phyloP scores from a whole-genome alignment of 345 rosid genomes.

The Lepidium sativum region DNA sequence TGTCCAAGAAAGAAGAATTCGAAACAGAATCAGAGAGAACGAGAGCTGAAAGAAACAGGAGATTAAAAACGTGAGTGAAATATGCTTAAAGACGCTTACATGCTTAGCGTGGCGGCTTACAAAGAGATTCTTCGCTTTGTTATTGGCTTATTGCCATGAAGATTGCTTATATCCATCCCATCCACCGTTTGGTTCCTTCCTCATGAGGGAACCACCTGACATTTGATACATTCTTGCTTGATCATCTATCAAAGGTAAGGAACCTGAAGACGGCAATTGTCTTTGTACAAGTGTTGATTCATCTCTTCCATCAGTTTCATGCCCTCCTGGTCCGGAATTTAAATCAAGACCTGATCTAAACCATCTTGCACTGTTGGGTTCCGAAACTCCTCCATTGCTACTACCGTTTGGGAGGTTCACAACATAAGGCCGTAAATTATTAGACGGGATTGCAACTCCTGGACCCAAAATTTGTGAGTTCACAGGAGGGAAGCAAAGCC shows the following conservation, averaged over 20 bases:
- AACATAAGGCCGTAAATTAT: conserved; percentile 51
- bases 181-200: conserved; percentile 89
- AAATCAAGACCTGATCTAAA: conserved; percentile 65
- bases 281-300: conserved; percentile 38
- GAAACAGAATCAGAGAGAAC: not conserved
- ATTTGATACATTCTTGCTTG: conserved; percentile 67
- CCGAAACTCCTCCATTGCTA: conserved; percentile 27
- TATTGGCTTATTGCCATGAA: conserved; percentile 88
- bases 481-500: conserved; percentile 51
- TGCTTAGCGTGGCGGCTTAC: not conserved
- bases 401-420: conserved; percentile 55
- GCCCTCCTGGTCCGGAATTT: conserved; percentile 74
- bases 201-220: conserved; percentile 49
- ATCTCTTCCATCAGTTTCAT: conserved; percentile 65
- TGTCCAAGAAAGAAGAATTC: not conserved
- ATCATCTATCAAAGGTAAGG: conserved; percentile 53
- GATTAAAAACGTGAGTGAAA: not conserved
- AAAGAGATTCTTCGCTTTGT: no score
- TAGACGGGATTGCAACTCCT: conserved; percentile 45
- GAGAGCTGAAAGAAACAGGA: not conserved
- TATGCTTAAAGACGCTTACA: conserved; percentile 11
- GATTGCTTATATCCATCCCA: conserved; percentile 81
- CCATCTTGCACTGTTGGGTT: conserved; percentile 53
- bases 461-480: conserved; percentile 46
- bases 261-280: no score